Percentiles rank a stretch among this genome's conserved stretches.
Evolutionary conservation across 208 protist species (phyloP).

Genomic region (Herpetomonas samuelpessoai): DNA sequence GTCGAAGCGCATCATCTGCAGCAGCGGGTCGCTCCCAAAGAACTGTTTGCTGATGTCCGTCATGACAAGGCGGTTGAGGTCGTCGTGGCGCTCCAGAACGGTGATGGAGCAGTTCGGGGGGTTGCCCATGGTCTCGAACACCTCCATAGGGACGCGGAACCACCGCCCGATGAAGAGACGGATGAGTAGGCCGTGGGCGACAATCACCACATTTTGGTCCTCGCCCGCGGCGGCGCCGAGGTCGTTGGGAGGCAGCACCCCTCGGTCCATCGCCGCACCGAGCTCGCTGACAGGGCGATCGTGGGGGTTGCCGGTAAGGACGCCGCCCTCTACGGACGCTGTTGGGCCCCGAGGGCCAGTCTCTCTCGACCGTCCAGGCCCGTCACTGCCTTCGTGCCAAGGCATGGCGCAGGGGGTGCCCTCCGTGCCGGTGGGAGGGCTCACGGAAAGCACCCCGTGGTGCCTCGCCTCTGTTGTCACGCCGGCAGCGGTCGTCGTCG

Average conservation of each 20-base stretch:
- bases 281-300: slow-evolving; percentile 13
- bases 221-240: slow-evolving; percentile 22
- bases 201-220: slow-evolving; percentile 85
- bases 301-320: not conserved
- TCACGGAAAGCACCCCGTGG: no score
- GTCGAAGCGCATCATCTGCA: slow-evolving; percentile 86
- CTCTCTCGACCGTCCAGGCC: not conserved
- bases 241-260: slow-evolving; percentile 23
- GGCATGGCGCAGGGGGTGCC: not conserved
- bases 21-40: slow-evolving; percentile 78
- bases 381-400: no score
- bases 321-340: not conserved
- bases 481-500: not conserved
- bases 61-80: slow-evolving; percentile 64
- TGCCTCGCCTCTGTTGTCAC: no score
- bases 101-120: slow-evolving; percentile 87
- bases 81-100: slow-evolving; percentile 68
- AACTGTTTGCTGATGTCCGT: slow-evolving; percentile 77
- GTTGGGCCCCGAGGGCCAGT: not conserved
- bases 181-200: slow-evolving; percentile 85
- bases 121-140: slow-evolving; percentile 88
- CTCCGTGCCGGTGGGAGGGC: not conserved
- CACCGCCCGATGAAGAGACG: slow-evolving; percentile 84
- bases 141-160: slow-evolving; percentile 80
- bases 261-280: slow-evolving; percentile 13